Evolutionary conservation across 2,329 filamentous ascomycete species (phyloP).

Genomic region (Macroventuria anomochaeta): DNA sequence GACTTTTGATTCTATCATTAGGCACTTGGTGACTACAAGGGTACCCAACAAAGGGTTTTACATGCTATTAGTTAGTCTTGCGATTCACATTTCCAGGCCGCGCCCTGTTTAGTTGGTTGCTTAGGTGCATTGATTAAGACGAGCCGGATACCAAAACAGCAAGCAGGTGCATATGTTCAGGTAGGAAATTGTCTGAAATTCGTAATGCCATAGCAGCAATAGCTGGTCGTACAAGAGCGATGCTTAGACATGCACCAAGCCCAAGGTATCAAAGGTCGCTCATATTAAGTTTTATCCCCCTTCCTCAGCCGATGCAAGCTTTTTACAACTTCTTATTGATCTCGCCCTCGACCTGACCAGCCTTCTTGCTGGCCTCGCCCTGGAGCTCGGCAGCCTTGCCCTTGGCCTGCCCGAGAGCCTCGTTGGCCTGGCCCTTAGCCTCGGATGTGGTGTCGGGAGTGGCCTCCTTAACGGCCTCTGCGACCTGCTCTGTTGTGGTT

Average conservation of each 20-base stretch:
- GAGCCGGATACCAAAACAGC: neutral
- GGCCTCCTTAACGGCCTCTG: conserved; percentile 50
- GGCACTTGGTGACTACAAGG: too few species aligned
- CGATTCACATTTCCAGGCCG: too few species aligned
- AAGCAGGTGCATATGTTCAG: neutral
- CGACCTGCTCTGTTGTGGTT: conserved; percentile 56
- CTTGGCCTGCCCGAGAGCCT: conserved; percentile 43
- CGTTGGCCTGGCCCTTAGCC: conserved; percentile 46
- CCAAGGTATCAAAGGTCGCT: conserved; percentile 13
- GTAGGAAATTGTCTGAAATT: conserved; percentile 15
- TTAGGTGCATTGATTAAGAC: too few species aligned
- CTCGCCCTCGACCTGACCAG: conserved; percentile 51
- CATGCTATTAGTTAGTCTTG: too few species aligned
- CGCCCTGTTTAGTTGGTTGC: too few species aligned
- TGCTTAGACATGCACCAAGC: neutral
- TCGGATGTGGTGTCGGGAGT: conserved; percentile 38
- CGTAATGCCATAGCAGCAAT: conserved; percentile 14
- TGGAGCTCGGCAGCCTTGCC: conserved; percentile 50
- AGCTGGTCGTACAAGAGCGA: conserved; percentile 17
- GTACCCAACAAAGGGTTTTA: too few species aligned
- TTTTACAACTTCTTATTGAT: conserved; percentile 45
- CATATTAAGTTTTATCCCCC: neutral
- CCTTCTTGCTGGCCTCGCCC: conserved; percentile 52
- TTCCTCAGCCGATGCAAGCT: neutral
- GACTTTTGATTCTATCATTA: too few species aligned